These are phyloP conservation scores for Cicer pinnatifidum DNA, from an alignment of 306 rosid species.

Conservation along the genomic window DNA sequence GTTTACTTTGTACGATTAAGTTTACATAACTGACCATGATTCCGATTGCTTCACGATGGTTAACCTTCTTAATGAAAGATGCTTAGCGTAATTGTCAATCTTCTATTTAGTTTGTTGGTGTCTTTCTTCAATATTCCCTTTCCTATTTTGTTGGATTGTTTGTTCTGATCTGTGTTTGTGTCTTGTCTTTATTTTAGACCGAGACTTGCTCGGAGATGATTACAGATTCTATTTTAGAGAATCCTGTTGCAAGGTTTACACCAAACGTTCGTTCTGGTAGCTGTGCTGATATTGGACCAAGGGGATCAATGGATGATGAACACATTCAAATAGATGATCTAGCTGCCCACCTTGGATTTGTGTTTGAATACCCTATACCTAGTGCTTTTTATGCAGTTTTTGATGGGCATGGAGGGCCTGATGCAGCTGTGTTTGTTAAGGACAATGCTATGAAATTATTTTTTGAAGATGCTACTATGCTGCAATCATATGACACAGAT, in stretches of 20 bases:
- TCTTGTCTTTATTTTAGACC: conserved; percentile 49
- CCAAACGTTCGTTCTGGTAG: conserved; percentile 82
- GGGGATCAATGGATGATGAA: conserved; percentile 83
- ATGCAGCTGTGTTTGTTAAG: conserved; percentile 79
- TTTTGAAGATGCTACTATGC: conserved; percentile 68
- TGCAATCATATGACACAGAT: conserved; percentile 55
- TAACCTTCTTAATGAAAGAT: not conserved
- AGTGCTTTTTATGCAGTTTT: conserved; percentile 86
- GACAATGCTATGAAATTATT: conserved; percentile 71
- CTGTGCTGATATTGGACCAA: conserved; percentile 69
- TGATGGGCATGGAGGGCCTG: conserved; percentile 96
- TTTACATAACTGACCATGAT: not conserved
- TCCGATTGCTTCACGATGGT: conserved; percentile 10
- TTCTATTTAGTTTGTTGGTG: not conserved
- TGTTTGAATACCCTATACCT: conserved; percentile 49
- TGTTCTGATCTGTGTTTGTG: conserved; percentile 6
- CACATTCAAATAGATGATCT: conserved; percentile 80
- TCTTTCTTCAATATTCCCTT: not conserved
- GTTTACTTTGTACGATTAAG: not conserved
- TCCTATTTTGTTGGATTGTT: not conserved
- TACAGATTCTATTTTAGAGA: conserved; percentile 48
- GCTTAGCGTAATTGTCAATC: conserved; percentile 24
- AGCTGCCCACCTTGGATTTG: conserved; percentile 63
- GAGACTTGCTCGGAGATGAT: conserved; percentile 54
- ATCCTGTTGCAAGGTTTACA: conserved; percentile 51